These are phyloP conservation scores for Dactylorhiza incarnata DNA, from an alignment of 106 monocot species.

Conservation along the genomic window DNA sequence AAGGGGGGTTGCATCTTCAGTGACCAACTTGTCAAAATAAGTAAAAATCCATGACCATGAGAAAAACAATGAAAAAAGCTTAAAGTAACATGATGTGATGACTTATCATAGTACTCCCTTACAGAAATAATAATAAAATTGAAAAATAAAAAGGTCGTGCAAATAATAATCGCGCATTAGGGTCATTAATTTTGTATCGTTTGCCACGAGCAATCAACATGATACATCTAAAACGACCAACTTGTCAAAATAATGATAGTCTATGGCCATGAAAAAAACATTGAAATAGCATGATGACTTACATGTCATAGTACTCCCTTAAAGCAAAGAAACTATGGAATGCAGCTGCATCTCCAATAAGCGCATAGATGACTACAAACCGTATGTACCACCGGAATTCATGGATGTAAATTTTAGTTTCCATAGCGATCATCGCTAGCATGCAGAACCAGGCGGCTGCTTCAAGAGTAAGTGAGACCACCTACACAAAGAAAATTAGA, in stretches of 20 bases:
- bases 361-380: constrained; percentile 68
- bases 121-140: too few species aligned
- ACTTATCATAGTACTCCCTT: too few species aligned
- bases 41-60: not conserved
- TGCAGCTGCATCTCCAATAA: constrained; percentile 57
- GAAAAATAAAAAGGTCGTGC: too few species aligned
- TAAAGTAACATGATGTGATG: too few species aligned
- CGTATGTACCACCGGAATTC: constrained; percentile 91
- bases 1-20: not conserved
- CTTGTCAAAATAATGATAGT: not conserved
- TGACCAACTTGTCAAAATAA: not conserved
- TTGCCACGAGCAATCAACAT: not conserved
- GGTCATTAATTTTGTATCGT: not conserved
- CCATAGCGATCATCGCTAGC: constrained; percentile 58
- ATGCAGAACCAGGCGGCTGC: constrained; percentile 53
- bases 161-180: not conserved
- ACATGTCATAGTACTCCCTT: constrained; percentile 53
- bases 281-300: constrained; percentile 15
- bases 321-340: constrained; percentile 62
- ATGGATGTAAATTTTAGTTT: constrained; percentile 73
- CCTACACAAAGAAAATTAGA: constrained; percentile 26
- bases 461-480: constrained; percentile 46
- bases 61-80: not conserved
- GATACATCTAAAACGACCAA: not conserved
- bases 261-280: not conserved